These are phyloP conservation scores for Ephemerocybe angulata DNA, from an alignment of 768 basidiomycete genomes.

Conservation along the genomic window DNA sequence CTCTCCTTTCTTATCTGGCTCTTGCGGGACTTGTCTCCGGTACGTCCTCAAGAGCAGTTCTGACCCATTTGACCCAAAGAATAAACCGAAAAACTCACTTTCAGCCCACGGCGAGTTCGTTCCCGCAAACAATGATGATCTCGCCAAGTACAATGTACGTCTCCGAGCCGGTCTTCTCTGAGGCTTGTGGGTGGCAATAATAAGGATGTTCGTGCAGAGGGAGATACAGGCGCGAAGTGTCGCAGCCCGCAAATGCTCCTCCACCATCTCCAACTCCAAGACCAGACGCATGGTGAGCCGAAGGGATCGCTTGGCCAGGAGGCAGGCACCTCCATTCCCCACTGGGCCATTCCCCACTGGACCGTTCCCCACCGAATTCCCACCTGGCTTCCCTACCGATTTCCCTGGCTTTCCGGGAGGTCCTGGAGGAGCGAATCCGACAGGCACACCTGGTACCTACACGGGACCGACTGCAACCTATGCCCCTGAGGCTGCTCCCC, in stretches of 20 bases:
- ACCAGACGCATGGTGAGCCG: constrained; percentile 6
- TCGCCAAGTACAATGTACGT: background rate
- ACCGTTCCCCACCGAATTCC: constrained; percentile 1
- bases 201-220: background rate
- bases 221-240: background rate
- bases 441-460: no score
- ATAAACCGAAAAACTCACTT: no score
- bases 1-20: background rate
- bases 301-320: constrained; percentile 9
- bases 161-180: no score
- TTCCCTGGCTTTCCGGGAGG: no score
- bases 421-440: no score
- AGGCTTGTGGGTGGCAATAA: background rate
- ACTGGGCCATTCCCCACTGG: background rate
- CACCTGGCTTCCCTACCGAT: constrained; percentile 17
- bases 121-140: background rate
- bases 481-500: no score
- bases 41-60: no score
- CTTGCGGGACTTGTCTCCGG: background rate
- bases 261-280: constrained; percentile 3
- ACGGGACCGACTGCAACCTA: no score
- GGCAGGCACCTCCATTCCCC: constrained; percentile 6
- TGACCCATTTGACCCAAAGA: no score
- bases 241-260: constrained; percentile 9
- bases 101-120: background rate